A percentile compares a stretch with the other conserved stretches of the same genome.
These are phyloP conservation scores for Erysimum cheiranthoides DNA, from an alignment of 345 rosid species.

Conservation along the genomic window DNA sequence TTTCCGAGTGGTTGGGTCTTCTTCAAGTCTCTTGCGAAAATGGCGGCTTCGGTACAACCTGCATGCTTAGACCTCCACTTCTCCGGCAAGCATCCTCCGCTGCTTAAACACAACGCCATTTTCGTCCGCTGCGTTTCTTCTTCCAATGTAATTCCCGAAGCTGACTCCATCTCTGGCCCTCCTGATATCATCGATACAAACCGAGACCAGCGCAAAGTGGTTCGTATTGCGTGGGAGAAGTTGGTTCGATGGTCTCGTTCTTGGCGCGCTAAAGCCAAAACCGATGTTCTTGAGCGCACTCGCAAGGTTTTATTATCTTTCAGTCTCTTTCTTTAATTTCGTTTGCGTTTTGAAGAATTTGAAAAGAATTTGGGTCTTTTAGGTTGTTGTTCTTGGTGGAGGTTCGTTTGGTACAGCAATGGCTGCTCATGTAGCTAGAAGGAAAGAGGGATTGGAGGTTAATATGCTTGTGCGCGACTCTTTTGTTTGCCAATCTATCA, in stretches of 20 bases:
- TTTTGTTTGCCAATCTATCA: conserved; percentile 70
- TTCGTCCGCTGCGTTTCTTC: conserved; percentile 45
- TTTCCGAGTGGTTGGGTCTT: conserved; percentile 41
- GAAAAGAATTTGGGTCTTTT: conserved; percentile 26
- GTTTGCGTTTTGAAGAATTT: background rate
- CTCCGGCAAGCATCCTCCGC: conserved; percentile 33
- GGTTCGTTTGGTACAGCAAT: conserved; percentile 96
- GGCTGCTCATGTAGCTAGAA: conserved; percentile 89
- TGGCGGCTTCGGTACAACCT: conserved; percentile 54
- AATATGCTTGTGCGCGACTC: conserved; percentile 84
- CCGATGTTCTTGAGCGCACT: conserved; percentile 80
- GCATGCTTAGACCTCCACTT: conserved; percentile 46
- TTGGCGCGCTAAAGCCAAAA: conserved; percentile 73
- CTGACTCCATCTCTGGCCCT: conserved; percentile 28
- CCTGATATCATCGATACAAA: conserved; percentile 43
- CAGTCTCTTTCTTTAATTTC: background rate
- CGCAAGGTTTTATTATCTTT: conserved; percentile 58
- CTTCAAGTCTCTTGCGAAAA: conserved; percentile 39
- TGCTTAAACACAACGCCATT: conserved; percentile 36
- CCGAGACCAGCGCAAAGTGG: conserved; percentile 67
- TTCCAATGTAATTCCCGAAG: conserved; percentile 26
- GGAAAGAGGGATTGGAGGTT: conserved; percentile 74
- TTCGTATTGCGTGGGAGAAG: conserved; percentile 89
- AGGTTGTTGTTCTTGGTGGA: conserved; percentile 98
- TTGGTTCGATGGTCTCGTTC: conserved; percentile 91